Evolutionary conservation across 1,139 yeast species (phyloP), one percentile per base, ranked within the genome.

Genomic region (Martiniozyma asiatica): DNA sequence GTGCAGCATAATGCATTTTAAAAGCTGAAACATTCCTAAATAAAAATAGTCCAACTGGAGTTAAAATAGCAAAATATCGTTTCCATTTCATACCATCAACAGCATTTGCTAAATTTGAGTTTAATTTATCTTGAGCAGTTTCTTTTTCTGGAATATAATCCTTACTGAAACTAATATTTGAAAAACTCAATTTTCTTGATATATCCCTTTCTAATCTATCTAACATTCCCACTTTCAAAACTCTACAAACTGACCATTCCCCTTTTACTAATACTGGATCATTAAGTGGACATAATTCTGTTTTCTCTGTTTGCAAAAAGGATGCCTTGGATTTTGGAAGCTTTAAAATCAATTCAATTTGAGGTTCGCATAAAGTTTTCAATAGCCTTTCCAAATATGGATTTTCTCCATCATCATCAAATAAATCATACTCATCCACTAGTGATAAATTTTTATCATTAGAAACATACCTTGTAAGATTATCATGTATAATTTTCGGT

Each of bases 41-140:
- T 18, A 65, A 45, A 9, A 63, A 48, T 15, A 65, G 39, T 2
- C 71, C 70, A 36, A 61, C 54, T 1, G 63, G 48, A 0, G 73
- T 66, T 27, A 66, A 40, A 13, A 65, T 44, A 14, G 60, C 65
- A 38, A 50, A 59, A 31, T 58, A 58, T 20, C 50, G 54, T 34
- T 51, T 62, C 69, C 68, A 63, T 2, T 53, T 48, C n/a, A n/a
- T n/a, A n/a, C n/a, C n/a, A n/a, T n/a, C n/a, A n/a, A n/a, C n/a
- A n/a, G n/a, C 29, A 26, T 19, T 44, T 52, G n/a, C n/a, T n/a
- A n/a, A n/a, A n/a, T n/a, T n/a, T n/a, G n/a, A n/a, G n/a, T n/a
- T n/a, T n/a, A n/a, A n/a, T n/a, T n/a, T n/a, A n/a, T n/a, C n/a
- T n/a, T n/a, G n/a, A n/a, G n/a, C n/a, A n/a, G n/a, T n/a, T n/a